These are phyloP conservation scores for Hymenoscyphus occultus DNA, from an alignment of 2,329 filamentous ascomycete species.

Conservation along the genomic window DNA sequence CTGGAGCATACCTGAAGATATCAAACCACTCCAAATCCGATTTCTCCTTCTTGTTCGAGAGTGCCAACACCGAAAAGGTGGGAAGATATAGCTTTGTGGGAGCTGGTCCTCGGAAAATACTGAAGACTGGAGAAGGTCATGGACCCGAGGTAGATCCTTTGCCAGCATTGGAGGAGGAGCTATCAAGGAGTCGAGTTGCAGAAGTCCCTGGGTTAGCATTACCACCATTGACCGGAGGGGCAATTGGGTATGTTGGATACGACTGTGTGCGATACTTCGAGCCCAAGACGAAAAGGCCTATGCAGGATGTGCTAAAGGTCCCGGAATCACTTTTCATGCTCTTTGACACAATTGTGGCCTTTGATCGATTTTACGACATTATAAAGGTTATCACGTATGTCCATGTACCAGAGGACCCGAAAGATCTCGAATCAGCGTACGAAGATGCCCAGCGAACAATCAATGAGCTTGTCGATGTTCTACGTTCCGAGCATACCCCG, in stretches of 20 bases:
- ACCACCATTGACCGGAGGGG: conserved; percentile 84
- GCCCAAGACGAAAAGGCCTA: conserved; percentile 84
- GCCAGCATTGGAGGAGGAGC: conserved; percentile 75
- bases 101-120: conserved; percentile 72
- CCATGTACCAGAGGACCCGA: conserved; percentile 57
- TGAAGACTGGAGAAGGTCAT: conserved; percentile 85
- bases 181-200: conserved; percentile 75
- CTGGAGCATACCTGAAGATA: conserved; percentile 92
- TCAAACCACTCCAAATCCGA: conserved; percentile 71
- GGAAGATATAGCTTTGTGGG: conserved; percentile 95
- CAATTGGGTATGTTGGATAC: conserved; percentile 95
- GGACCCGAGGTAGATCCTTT: conserved; percentile 82
- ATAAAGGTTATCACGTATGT: conserved; percentile 94
- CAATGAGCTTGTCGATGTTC: conserved; percentile 63
- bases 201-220: conserved; percentile 78
- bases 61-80: conserved; percentile 88
- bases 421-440: conserved; percentile 66
- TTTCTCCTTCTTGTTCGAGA: conserved; percentile 93
- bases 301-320: conserved; percentile 84
- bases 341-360: conserved; percentile 89
- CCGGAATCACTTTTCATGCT: conserved; percentile 97
- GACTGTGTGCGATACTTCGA: conserved; percentile 98
- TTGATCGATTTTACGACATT: conserved; percentile 91
- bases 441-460: conserved; percentile 62
- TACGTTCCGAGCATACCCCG: conserved; percentile 72